phyloP scores from a whole-genome alignment of 257 asterid genomes.

The Nicotiana sylvestris region DNA sequence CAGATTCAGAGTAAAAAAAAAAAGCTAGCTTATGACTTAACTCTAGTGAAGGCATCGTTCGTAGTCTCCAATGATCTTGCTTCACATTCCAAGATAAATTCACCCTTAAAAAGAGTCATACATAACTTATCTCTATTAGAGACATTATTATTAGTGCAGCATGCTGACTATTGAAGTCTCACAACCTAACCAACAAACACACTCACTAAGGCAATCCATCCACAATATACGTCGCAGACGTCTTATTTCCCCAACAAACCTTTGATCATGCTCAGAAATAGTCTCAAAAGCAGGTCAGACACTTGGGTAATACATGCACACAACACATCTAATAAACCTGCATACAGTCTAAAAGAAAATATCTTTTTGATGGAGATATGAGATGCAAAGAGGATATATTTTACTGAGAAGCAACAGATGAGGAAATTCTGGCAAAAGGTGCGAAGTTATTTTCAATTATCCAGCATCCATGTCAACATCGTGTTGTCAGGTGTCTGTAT shows the following conservation, averaged over 20 bases:
- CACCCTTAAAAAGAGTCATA: background rate
- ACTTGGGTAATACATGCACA: background rate
- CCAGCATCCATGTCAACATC: background rate
- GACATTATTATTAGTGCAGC: background rate
- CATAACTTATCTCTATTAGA: background rate
- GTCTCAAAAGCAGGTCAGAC: background rate
- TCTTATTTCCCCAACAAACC: background rate
- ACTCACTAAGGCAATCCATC: background rate
- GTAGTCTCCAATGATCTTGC: background rate
- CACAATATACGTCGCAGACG: background rate
- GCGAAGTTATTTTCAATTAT: background rate
- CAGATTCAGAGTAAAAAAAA: background rate
- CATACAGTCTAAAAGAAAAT: background rate
- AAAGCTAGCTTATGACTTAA: background rate
- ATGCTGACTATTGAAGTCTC: background rate
- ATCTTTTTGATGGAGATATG: background rate
- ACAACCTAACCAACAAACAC: background rate
- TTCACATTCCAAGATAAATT: background rate
- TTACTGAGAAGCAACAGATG: background rate
- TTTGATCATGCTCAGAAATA: background rate
- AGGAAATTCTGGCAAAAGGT: background rate
- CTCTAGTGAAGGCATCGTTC: background rate
- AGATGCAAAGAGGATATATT: background rate
- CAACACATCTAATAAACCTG: background rate
- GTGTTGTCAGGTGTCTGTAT: background rate